Base-by-base conservation (phyloP, 805 yeast species). In the Saturnispora sekii region DNA sequence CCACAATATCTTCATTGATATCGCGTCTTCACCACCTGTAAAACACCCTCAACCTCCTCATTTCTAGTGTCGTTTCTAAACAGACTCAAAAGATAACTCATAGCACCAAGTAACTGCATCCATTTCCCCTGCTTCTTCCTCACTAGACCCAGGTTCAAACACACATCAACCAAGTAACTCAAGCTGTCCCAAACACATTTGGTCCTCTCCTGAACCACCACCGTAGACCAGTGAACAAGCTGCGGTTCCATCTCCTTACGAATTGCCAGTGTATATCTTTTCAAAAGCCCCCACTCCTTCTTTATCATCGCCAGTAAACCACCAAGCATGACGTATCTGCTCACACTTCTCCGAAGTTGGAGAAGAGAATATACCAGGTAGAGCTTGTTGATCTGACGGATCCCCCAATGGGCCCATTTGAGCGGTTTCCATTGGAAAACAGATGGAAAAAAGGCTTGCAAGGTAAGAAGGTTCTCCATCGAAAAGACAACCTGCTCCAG, bases 61-160 rank as follows among this genome's bases (percentile, higher is more conserved):
- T 15, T 14, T 7, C n/a, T 28, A 12, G 31, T 31, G 15, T 26
- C 21, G 16, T 26, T 33, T 28, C 45, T 31, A n/a, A 36, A 21
- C 11, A 43, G 16, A 14, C 35, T 35, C 9, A 43, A 12, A 3
- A 43, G 12, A 32, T 37, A 43, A n/a, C 36, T 37, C 17, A 43
- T 7, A 21, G 32, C 12, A 3, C 40, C 45, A 9, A 43, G 16
- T 3, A 43, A n/a, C n/a, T 43, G 21, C 32, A 43, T 32, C 26
- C 18, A 16, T 73, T 51, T 84, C 93, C 54, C 82, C 76, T 43
- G 76, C 14, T 43, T 48, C 10, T 54, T 50, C 32, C 45, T 50
- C 7, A 60, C 50, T 15, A 63, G 46, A 30, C 53, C 56, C 30
- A 61, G 35, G 37, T 60, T 60, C 32, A 63, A 42, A 1, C 61